Evolutionary conservation across 257 asterid species (phyloP).

Genomic region (Eucommia ulmoides): DNA sequence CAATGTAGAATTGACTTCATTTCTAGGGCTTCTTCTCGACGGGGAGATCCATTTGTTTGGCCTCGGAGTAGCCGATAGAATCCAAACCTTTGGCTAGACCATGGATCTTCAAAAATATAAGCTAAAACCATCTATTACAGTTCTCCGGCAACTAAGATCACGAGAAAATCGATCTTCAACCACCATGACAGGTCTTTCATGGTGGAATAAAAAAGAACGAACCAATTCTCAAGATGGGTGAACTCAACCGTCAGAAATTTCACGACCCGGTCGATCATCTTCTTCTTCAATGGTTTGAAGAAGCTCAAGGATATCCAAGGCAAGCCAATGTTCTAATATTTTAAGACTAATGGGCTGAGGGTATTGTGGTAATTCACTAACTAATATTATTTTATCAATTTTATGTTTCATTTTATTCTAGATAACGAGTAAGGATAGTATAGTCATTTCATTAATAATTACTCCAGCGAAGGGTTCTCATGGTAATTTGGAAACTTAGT

Average conservation of each 20-base stretch:
- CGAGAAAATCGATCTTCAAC: constrained; percentile 18
- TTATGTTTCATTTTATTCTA: too few relatives aligned
- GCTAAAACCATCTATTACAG: constrained; percentile 28
- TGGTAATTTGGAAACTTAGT: too few relatives aligned
- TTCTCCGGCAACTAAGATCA: constrained; percentile 22
- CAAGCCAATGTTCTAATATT: too few relatives aligned
- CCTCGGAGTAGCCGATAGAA: constrained; percentile 43
- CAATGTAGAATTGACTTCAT: constrained; percentile 63
- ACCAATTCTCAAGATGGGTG: constrained; percentile 67
- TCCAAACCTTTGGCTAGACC: constrained; percentile 68
- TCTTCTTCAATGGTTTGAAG: too few relatives aligned
- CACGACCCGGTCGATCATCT: too few relatives aligned
- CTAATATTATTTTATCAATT: too few relatives aligned
- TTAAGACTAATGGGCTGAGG: too few relatives aligned
- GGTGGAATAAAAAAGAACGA: constrained; percentile 35
- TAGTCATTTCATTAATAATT: too few relatives aligned
- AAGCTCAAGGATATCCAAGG: too few relatives aligned
- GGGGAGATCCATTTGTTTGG: constrained; percentile 36
- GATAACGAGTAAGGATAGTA: too few relatives aligned
- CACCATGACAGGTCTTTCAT: constrained; percentile 44
- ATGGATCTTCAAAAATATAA: constrained; percentile 22
- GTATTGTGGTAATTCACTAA: too few relatives aligned
- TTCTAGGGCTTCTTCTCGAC: constrained; percentile 45
- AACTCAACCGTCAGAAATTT: constrained; percentile 55
- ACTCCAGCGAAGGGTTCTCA: too few relatives aligned